phyloP scores from a whole-genome alignment of 2,329 filamentous ascomycete genomes.

The Botrytis paeoniae region DNA sequence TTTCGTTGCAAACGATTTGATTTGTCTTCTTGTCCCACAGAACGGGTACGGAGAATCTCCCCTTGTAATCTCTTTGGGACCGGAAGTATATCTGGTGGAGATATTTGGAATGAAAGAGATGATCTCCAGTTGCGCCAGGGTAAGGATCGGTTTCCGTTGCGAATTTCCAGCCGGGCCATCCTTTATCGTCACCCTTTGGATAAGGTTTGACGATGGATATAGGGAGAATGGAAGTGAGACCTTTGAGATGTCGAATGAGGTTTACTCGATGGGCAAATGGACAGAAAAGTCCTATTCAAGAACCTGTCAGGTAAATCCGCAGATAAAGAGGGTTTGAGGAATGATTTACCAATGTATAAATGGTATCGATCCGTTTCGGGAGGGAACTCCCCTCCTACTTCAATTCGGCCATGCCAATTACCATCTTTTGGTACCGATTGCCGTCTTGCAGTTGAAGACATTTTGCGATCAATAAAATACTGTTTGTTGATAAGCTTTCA shows the following conservation, averaged over 20 bases:
- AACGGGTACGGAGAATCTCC: slow-evolving; percentile 64
- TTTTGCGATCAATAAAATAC: neutral
- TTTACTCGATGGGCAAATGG: slow-evolving; percentile 66
- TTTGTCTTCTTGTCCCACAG: slow-evolving; percentile 58
- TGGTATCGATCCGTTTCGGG: slow-evolving; percentile 73
- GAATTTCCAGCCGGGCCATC: slow-evolving; percentile 21
- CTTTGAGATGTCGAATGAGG: slow-evolving; percentile 85
- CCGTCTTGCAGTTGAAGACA: neutral
- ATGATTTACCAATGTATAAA: neutral
- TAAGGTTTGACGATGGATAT: slow-evolving; percentile 15
- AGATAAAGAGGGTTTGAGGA: neutral
- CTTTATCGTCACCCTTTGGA: slow-evolving; percentile 10
- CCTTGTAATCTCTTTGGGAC: slow-evolving; percentile 59
- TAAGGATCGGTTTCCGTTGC: slow-evolving; percentile 17
- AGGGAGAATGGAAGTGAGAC: slow-evolving; percentile 67
- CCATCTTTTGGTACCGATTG: slow-evolving; percentile 3
- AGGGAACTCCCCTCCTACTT: slow-evolving; percentile 24
- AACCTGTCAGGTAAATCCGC: neutral
- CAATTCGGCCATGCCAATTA: slow-evolving; percentile 11
- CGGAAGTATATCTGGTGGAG: slow-evolving; percentile 64
- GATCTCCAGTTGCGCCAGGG: slow-evolving; percentile 14
- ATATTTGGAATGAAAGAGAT: slow-evolving; percentile 49
- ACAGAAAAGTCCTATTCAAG: slow-evolving; percentile 19
- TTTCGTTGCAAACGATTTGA: slow-evolving; percentile 75
- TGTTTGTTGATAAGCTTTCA: neutral